Base-by-base conservation (phyloP, 2,329 filamentous ascomycete species). In the Fusarium torulosum region DNA sequence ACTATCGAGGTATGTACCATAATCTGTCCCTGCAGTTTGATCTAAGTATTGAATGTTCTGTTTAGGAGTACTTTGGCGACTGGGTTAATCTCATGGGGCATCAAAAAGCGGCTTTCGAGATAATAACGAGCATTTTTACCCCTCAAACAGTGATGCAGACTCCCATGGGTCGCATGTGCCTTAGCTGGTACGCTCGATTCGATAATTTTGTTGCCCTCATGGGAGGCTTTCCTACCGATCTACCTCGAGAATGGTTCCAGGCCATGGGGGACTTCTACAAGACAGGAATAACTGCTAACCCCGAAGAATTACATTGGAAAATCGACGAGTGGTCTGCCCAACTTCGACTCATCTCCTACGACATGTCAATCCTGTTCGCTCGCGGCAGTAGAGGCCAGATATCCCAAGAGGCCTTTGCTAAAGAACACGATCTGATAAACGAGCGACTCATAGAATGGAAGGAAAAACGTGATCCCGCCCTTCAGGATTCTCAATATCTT, bases 1-100 rank as follows among this genome's bases (percentile, higher is more conserved):
- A 96, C 93, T 4, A 96, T 97, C 56, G 96, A 99, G 87, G 94
- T 96, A 82, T 67, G 31, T 35, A 35, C 20, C 20, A 20, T 9
- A 14, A 19, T 4, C 31, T 7, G 11, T 17, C 2, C 33, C 29
- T 47, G 54, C 54, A 67, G n/a, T 74, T 40, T 66, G 43, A 19
- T 55, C 17, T n/a, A 43, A 25, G 29, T 58, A 20, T 64, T 66
- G 25, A 69, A n/a, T n/a, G 19, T 37, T 42, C 29, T 27, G 11
- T 52, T 43, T 73, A 97, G 93, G 96, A 98, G 79, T 96, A 94
- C 73, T 85, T 98, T 44, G 96, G 96, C 14, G 96, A 99, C 76
- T 98, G 94, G 94, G 88, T 96, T 53, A 97, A 96, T 73, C 83
- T 98, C 17, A 90, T 96, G 79, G 92, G 94, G 21, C 96, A 98